Conservation (phyloP, 257 asterid genomes). For the Cynanchum wilfordii region DNA sequence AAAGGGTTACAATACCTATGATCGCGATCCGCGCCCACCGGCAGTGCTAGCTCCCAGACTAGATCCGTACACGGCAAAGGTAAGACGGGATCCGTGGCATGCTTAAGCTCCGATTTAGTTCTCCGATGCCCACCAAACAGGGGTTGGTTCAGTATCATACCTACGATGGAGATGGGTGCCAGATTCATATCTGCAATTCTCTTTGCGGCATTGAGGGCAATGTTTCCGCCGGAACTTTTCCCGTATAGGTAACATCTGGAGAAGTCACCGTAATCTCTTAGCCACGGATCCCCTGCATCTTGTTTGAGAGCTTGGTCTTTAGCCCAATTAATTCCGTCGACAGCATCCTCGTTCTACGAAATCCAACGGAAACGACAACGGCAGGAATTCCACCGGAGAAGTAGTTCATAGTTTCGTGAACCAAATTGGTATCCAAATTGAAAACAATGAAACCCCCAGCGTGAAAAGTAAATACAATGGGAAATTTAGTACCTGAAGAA, state of each 20-base stretch:
- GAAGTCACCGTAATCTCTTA: constrained; percentile 52
- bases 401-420: constrained; percentile 53
- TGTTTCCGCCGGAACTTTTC: constrained; percentile 56
- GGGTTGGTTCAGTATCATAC: constrained; percentile 64
- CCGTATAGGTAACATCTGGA: constrained; percentile 74
- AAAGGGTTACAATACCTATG: constrained; percentile 79
- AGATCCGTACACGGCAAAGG: constrained; percentile 73
- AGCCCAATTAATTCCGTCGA: constrained; percentile 65
- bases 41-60: constrained; percentile 86
- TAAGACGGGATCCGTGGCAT: constrained; percentile 67
- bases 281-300: constrained; percentile 57
- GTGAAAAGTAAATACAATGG: constrained; percentile 58
- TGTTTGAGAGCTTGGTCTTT: constrained; percentile 33
- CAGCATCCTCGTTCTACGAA: constrained; percentile 74
- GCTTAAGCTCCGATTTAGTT: constrained; percentile 64
- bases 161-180: constrained; percentile 44
- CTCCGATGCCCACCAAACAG: constrained; percentile 64
- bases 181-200: constrained; percentile 37
- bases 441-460: constrained; percentile 63
- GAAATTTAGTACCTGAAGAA: constrained; percentile 49
- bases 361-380: constrained; percentile 56
- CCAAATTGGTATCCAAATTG: constrained; percentile 29
- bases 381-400: constrained; percentile 50
- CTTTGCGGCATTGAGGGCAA: constrained; percentile 52
- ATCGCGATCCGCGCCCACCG: constrained; percentile 66